Conservation (phyloP, 176 grass and related monocot genomes). For the Poa pratensis region DNA sequence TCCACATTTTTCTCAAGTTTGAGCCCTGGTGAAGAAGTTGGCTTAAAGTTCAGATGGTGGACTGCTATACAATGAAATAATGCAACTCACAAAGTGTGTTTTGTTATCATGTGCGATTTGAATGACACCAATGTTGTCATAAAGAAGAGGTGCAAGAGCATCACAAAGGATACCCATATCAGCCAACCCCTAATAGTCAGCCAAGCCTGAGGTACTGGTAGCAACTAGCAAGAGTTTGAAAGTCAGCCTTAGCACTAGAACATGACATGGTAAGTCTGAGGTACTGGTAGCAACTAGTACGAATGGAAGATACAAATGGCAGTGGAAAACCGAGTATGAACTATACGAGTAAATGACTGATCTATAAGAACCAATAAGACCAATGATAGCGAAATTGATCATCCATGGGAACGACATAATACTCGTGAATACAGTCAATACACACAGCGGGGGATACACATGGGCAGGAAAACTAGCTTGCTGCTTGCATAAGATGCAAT, state of each 20-base stretch:
- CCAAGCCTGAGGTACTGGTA: neutral
- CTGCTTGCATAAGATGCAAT: neutral
- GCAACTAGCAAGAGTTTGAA: neutral
- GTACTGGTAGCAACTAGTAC: too few relatives aligned
- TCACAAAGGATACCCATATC: neutral
- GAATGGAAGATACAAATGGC: too few relatives aligned
- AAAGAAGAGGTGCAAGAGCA: neutral
- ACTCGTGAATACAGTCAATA: neutral
- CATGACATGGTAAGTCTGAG: too few relatives aligned
- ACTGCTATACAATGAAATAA: neutral
- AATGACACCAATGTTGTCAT: neutral
- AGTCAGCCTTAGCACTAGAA: neutral
- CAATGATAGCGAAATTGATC: too few relatives aligned
- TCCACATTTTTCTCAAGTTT: neutral
- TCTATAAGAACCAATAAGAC: too few relatives aligned
- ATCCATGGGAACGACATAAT: neutral
- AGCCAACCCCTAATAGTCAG: neutral
- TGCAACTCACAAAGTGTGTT: neutral
- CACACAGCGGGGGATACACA: neutral
- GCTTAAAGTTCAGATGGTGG: neutral
- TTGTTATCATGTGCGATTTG: neutral
- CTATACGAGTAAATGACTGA: too few relatives aligned
- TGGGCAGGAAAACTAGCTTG: neutral
- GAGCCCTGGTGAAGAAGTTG: neutral
- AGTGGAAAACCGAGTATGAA: too few relatives aligned